Conservation (phyloP, 139 green algal genomes). For the Micromonas commoda region DNA sequence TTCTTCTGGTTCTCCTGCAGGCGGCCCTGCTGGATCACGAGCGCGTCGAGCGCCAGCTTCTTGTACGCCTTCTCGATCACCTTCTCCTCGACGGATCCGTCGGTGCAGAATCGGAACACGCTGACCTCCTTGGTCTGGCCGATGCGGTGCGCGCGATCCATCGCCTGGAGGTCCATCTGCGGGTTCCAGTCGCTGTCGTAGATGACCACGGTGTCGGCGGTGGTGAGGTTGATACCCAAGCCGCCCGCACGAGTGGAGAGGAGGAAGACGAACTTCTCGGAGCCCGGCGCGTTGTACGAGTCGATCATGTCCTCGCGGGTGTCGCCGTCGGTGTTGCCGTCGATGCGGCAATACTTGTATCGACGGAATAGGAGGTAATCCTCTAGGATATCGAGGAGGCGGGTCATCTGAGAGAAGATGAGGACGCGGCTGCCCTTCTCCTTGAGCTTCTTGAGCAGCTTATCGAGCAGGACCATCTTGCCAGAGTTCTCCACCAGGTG, state of each 20-base stretch:
- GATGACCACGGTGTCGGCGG: constrained; percentile 93
- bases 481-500: constrained; percentile 76
- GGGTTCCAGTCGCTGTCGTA: constrained; percentile 85
- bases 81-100: constrained; percentile 98
- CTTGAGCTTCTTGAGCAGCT: constrained; percentile 78
- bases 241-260: constrained; percentile 90
- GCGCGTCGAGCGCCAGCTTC: constrained; percentile 96
- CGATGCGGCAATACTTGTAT: constrained; percentile 89
- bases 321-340: constrained; percentile 92
- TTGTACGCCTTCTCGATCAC: constrained; percentile 99
- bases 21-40: constrained; percentile 98
- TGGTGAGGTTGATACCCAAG: constrained; percentile 95
- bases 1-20: constrained; percentile 71
- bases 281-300: constrained; percentile 73
- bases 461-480: constrained; percentile 90
- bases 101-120: constrained; percentile 94
- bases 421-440: constrained; percentile 68
- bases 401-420: constrained; percentile 91
- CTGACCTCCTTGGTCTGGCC: constrained; percentile 98
- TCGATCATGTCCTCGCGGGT: constrained; percentile 90
- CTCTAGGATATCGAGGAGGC: constrained; percentile 93
- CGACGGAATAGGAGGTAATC: constrained; percentile 82
- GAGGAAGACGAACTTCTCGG: constrained; percentile 92
- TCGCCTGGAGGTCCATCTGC: constrained; percentile 86
- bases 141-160: constrained; percentile 97